A percentile compares a stretch with the other conserved stretches of the same genome.
Evolutionary conservation across 2,329 filamentous ascomycete species (phyloP).

Genomic region (Hypoxylon sp.): DNA sequence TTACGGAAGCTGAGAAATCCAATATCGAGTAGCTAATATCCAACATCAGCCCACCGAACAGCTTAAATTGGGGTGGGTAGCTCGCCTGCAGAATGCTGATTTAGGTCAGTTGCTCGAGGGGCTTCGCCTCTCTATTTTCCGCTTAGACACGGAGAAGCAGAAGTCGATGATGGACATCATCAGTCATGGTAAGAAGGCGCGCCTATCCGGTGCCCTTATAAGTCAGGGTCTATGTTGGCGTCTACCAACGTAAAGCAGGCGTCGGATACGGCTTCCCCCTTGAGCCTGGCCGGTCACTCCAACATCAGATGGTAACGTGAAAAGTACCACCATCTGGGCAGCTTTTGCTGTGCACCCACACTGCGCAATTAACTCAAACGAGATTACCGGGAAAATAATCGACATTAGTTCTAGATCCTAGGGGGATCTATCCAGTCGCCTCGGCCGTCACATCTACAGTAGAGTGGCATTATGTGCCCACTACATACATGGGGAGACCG

Average conservation of each 20-base stretch:
- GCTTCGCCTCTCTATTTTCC: conserved; percentile 21
- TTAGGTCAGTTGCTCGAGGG: conserved; percentile 18
- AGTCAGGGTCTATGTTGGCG: conserved; percentile 23
- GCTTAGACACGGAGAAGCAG: conserved; percentile 32
- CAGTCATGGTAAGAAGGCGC: conserved; percentile 30
- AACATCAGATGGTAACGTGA: conserved; percentile 40
- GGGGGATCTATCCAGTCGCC: conserved; percentile 37
- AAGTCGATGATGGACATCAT: conserved; percentile 17
- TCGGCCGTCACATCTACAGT: conserved; percentile 31
- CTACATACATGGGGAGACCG: conserved; percentile 37
- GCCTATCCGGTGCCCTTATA: conserved; percentile 32
- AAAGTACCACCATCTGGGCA: conserved; percentile 16
- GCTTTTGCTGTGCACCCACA: conserved; percentile 40
- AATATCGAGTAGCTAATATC: conserved; percentile 19
- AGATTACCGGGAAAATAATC: conserved; percentile 45
- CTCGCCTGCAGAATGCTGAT: conserved; percentile 33
- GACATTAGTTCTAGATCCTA: conserved; percentile 42
- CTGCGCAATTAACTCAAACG: conserved; percentile 43
- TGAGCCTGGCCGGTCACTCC: conserved; percentile 35
- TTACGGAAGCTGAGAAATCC: conserved; percentile 10
- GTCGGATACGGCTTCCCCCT: conserved; percentile 43
- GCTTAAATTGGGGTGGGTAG: conserved; percentile 25
- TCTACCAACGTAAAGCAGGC: conserved; percentile 27
- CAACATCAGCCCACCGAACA: conserved; percentile 10
- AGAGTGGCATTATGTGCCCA: conserved; percentile 36